phyloP scores from a whole-genome alignment of 2,329 filamentous ascomycete species.

The Akanthomyces uredinophilus region DNA sequence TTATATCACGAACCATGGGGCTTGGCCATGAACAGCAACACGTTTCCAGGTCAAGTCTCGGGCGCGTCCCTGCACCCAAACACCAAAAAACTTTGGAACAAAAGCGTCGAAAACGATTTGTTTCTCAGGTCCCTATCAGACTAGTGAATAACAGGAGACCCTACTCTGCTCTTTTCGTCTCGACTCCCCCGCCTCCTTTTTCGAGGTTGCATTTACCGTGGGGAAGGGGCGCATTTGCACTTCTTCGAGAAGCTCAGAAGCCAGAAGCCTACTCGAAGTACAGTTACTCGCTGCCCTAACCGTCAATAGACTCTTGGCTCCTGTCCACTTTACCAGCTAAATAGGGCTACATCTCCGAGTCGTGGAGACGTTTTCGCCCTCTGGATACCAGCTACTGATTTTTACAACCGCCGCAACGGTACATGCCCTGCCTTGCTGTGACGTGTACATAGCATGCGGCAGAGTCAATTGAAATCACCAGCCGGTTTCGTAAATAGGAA shows the following conservation, averaged over 20 bases:
- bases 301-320: not conserved
- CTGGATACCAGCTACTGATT: not conserved
- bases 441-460: not conserved
- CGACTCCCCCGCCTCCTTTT: not conserved
- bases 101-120: too few species aligned
- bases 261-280: too few species aligned
- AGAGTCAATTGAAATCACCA: not conserved
- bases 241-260: slow-evolving; percentile 4
- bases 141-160: not conserved
- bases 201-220: slow-evolving; percentile 5
- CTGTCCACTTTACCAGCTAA: not conserved
- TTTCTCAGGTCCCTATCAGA: not conserved
- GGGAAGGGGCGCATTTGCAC: not conserved
- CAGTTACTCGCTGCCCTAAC: not conserved
- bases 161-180: not conserved
- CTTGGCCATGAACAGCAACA: not conserved
- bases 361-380: not conserved
- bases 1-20: not conserved
- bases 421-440: not conserved
- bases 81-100: not conserved
- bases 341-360: not conserved
- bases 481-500: not conserved
- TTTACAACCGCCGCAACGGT: not conserved
- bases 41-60: not conserved
- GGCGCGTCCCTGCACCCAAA: not conserved